phyloP scores from a whole-genome alignment of 2,329 filamentous ascomycete genomes.

The Chalaropsis ovoidea region DNA sequence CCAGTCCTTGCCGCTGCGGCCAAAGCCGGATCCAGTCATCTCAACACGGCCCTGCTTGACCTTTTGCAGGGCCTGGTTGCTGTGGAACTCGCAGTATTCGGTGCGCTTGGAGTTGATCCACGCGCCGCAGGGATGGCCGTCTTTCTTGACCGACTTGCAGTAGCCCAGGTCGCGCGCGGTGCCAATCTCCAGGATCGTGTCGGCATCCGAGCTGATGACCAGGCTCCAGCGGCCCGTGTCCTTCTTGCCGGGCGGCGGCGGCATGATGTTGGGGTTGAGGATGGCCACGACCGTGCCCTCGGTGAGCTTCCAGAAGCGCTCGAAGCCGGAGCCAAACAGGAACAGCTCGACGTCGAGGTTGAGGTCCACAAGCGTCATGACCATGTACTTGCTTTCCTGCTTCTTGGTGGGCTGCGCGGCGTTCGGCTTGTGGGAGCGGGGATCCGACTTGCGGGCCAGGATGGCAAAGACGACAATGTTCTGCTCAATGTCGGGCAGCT shows the following conservation, averaged over 20 bases:
- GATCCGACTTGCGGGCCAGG: conserved; percentile 78
- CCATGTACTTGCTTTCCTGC: conserved; percentile 74
- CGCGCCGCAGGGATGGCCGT: conserved; percentile 65
- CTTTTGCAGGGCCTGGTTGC: conserved; percentile 61
- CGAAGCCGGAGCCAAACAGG: conserved; percentile 82
- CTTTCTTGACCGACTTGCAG: conserved; percentile 75
- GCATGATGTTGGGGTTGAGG: conserved; percentile 83
- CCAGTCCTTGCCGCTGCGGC: conserved; percentile 30
- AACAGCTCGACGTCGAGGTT: conserved; percentile 87
- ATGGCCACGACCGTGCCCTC: conserved; percentile 87
- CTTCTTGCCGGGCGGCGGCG: conserved; percentile 61
- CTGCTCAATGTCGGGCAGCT: conserved; percentile 69
- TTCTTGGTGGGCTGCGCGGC: conserved; percentile 29
- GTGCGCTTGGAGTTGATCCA: conserved; percentile 89
- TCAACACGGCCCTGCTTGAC: conserved; percentile 61
- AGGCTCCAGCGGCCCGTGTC: conserved; percentile 80
- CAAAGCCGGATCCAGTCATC: conserved; percentile 58
- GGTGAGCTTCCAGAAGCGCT: conserved; percentile 86
- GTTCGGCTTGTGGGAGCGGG: conserved; percentile 48
- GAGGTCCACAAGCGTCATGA: conserved; percentile 75
- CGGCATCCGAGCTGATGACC: conserved; percentile 72
- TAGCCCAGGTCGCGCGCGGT: conserved; percentile 74
- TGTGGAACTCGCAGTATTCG: conserved; percentile 85
- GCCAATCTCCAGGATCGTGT: conserved; percentile 84
- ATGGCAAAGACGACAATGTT: conserved; percentile 86